These are phyloP conservation scores for Brassica rapa DNA, from an alignment of 345 rosid genomes.

Conservation along the genomic window DNA sequence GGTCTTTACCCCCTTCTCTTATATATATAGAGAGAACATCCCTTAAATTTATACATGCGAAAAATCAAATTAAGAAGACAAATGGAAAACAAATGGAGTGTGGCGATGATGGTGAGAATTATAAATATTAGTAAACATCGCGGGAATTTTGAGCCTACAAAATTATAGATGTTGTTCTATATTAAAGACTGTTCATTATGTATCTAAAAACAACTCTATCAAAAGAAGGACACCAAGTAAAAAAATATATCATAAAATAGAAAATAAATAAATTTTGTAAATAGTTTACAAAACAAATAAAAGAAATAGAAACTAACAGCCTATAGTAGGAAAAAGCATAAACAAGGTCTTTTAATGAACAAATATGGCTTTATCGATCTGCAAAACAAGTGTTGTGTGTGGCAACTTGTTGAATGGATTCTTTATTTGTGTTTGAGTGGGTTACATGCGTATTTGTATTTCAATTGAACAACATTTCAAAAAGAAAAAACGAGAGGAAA, in stretches of 20 bases:
- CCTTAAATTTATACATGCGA: no score
- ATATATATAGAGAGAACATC: neutral
- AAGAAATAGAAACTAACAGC: neutral
- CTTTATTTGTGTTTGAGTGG: neutral
- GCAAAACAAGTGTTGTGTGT: neutral
- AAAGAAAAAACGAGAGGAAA: neutral
- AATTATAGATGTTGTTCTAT: no score
- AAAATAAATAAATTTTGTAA: no score
- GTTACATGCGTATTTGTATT: neutral
- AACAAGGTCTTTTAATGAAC: neutral
- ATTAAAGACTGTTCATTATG: neutral
- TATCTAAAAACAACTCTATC: neutral
- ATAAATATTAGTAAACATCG: neutral
- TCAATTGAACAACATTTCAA: neutral
- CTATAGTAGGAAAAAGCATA: neutral
- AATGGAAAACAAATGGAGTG: no score
- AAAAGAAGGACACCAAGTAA: no score
- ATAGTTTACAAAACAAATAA: neutral
- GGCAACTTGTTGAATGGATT: neutral
- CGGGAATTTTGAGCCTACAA: neutral
- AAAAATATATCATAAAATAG: no score
- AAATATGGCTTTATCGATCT: neutral
- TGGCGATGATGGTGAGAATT: no score
- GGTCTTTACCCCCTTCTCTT: neutral
- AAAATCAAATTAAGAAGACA: no score